These are phyloP conservation scores for Monilinia fructigena DNA, from an alignment of 2,329 filamentous ascomycete genomes.

Conservation along the genomic window DNA sequence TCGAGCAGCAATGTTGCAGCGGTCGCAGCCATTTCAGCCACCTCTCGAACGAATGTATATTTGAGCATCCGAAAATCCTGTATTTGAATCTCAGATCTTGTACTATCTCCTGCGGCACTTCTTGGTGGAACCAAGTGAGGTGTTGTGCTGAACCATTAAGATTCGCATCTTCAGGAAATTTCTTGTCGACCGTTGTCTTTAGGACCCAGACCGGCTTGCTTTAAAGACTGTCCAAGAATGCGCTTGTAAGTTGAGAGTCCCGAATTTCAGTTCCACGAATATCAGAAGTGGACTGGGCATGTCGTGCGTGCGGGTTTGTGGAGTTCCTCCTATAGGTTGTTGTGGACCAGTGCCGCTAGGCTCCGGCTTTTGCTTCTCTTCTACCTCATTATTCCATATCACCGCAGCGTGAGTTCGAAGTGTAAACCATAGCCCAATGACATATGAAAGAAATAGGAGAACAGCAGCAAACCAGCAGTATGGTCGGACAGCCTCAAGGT, in stretches of 20 bases:
- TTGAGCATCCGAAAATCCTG: conserved; percentile 80
- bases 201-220: conserved; percentile 69
- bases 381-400: conserved; percentile 86
- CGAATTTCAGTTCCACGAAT: conserved; percentile 62
- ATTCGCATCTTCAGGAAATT: conserved; percentile 26
- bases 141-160: conserved; percentile 50
- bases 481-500: conserved; percentile 82
- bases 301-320: conserved; percentile 34
- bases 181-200: conserved; percentile 50
- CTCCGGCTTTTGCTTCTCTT: conserved; percentile 71
- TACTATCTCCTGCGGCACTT: conserved; percentile 48
- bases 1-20: conserved; percentile 83
- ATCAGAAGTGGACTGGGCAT: conserved; percentile 27
- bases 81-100: conserved; percentile 51
- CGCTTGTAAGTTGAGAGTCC: conserved; percentile 90
- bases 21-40: conserved; percentile 90
- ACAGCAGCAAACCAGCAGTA: conserved; percentile 88
- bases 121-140: conserved; percentile 79
- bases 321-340: conserved; percentile 28
- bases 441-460: conserved; percentile 86
- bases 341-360: conserved; percentile 39
- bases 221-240: conserved; percentile 85
- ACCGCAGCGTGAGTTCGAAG: conserved; percentile 92
- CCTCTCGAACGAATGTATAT: conserved; percentile 77
- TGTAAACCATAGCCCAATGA: conserved; percentile 93